Percentiles rank a stretch among this genome's conserved stretches.
These are phyloP conservation scores for Trifolium subterraneum DNA, from an alignment of 306 rosid genomes.

Conservation along the genomic window DNA sequence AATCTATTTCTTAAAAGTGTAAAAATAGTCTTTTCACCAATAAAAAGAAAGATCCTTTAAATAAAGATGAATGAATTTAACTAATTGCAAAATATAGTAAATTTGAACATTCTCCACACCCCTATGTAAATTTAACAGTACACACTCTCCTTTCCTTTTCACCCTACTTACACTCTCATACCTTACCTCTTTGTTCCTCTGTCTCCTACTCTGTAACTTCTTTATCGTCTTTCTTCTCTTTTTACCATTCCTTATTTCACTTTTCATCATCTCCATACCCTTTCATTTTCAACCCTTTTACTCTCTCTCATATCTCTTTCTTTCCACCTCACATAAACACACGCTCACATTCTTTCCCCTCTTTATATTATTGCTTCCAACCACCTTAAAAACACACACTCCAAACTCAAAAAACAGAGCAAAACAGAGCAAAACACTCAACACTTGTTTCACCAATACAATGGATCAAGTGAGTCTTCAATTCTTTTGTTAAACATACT, in stretches of 20 bases:
- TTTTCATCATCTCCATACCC: slow-evolving; percentile 41
- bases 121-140: not conserved
- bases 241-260: slow-evolving; percentile 47
- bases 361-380: slow-evolving; percentile 41
- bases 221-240: slow-evolving; percentile 48
- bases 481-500: not conserved
- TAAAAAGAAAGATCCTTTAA: no score
- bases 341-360: slow-evolving; percentile 16
- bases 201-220: slow-evolving; percentile 53
- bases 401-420: not conserved
- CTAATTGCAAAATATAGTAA: no score
- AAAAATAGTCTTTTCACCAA: no score
- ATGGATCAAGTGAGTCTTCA: slow-evolving; percentile 50
- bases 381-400: slow-evolving; percentile 42
- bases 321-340: slow-evolving; percentile 8
- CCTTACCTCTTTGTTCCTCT: slow-evolving; percentile 64
- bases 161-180: slow-evolving; percentile 11
- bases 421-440: not conserved
- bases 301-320: slow-evolving; percentile 20
- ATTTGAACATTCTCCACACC: not conserved
- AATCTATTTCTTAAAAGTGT: no score
- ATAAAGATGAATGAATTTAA: no score
- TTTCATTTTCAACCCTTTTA: slow-evolving; percentile 34
- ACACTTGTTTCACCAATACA: not conserved
- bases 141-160: not conserved